Conservation (phyloP, 1,284 basidiomycete genomes). For the Tylopilus sp. region DNA sequence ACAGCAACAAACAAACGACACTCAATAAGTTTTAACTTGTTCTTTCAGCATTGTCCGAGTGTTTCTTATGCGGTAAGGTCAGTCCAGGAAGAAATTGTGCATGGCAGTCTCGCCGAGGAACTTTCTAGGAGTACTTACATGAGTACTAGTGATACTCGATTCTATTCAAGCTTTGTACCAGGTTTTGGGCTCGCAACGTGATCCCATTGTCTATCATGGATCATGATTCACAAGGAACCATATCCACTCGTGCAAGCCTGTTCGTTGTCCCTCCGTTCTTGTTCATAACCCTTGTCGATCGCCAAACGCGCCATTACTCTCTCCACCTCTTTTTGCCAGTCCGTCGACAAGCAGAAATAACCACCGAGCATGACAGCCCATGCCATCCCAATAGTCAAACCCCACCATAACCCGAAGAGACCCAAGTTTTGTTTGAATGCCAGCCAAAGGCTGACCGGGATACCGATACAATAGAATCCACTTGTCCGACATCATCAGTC, state of each 20-base stretch:
- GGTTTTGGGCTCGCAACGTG: not conserved
- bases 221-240: too few relatives aligned
- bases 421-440: constrained; percentile 53
- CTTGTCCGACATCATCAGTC: constrained; percentile 31
- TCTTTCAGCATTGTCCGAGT: too few relatives aligned
- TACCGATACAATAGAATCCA: constrained; percentile 66
- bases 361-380: constrained; percentile 52
- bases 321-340: constrained; percentile 63
- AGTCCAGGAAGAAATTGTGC: too few relatives aligned
- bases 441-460: constrained; percentile 66
- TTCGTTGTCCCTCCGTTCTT: constrained; percentile 13
- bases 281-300: constrained; percentile 28
- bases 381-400: constrained; percentile 59
- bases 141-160: too few relatives aligned
- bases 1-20: too few relatives aligned
- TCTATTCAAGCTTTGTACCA: not conserved
- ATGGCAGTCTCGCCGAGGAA: too few relatives aligned
- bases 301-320: constrained; percentile 55
- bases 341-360: constrained; percentile 51
- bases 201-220: not conserved
- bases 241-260: not conserved
- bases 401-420: constrained; percentile 66
- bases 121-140: too few relatives aligned
- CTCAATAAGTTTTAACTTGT: too few relatives aligned
- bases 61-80: too few relatives aligned